Base-by-base conservation (phyloP, 768 basidiomycete genomes). In the Termitomyces bulborhizus region DNA sequence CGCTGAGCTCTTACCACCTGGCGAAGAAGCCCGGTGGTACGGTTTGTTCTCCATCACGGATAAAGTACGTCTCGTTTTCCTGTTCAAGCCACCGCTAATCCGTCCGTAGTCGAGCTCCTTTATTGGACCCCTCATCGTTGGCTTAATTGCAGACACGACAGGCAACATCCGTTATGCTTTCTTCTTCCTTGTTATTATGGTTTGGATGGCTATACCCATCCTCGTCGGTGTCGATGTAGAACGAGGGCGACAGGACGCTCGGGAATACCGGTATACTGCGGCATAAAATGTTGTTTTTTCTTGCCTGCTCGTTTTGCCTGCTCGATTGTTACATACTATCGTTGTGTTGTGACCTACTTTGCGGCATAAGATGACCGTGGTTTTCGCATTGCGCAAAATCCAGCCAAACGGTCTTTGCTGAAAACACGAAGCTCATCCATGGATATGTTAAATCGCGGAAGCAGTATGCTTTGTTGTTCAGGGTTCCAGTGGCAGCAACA, bases 161-260 rank as follows among this genome's bases (percentile, higher is more conserved):
- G 93, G 90, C 2, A 94, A 96, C 68, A 95, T 97, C 46, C 87
- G 95, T 27, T 89, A 88, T 58, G 86, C 86, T 2, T 98, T 97
- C 70, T 85, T 91, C 66, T 94, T 98, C 73, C 78, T 98, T 15
- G 76, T 92, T 3, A 54, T 76, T 50, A 90, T 96, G 87, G 75
- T 97, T 12, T 87, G 87, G 81, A 61, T 82, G 1, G 88, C 93
- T 0, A 71, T 96, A 1, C 95, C 94, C 0, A 71, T 96, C 0
- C 75, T 99, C 6, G 62, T 71, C 57, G 74, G 76, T 36, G 90
- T 96, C 3, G 76, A 94, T 64, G 76, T 91, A 1, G 82, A 84
- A 44, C 66, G 66, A 44, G 95, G 96, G 3, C 66, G 78, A 59
- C 70, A 66, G 58, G 79, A 81, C 57, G 79, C 78, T 1, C 67